Conservation (phyloP, 1,284 basidiomycete genomes). For the Amylostereum areolatum region DNA sequence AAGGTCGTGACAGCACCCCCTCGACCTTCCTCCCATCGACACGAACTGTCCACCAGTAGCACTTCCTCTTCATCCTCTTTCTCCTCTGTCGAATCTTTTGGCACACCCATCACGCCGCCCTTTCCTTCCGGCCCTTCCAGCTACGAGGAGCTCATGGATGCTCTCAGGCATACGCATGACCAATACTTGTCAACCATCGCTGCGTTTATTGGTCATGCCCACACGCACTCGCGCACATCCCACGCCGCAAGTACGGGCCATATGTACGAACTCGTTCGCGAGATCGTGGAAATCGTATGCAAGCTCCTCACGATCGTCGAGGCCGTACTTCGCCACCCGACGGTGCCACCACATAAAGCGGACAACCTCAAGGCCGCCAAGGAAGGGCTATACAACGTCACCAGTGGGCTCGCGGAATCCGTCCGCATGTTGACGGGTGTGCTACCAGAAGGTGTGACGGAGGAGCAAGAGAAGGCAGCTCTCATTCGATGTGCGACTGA, state of each 20-base stretch:
- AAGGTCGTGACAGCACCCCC: slow-evolving; percentile 6
- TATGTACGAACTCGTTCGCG: slow-evolving; percentile 89
- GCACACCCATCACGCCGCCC: slow-evolving; percentile 38
- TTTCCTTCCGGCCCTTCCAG: slow-evolving; percentile 70
- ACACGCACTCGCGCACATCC: slow-evolving; percentile 83
- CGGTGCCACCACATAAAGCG: slow-evolving; percentile 49
- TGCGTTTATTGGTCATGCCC: slow-evolving; percentile 94
- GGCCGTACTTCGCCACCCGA: slow-evolving; percentile 70
- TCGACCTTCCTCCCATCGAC: slow-evolving; percentile 10
- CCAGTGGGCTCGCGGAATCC: slow-evolving; percentile 83
- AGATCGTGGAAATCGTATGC: slow-evolving; percentile 91
- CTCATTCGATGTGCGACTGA: slow-evolving; percentile 81
- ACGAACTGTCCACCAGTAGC: slow-evolving; percentile 54
- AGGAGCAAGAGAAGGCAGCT: slow-evolving; percentile 77
- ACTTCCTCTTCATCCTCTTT: slow-evolving; percentile 61
- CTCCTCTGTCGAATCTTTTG: slow-evolving; percentile 32
- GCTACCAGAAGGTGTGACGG: slow-evolving; percentile 45
- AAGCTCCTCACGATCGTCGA: slow-evolving; percentile 91
- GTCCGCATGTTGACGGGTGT: slow-evolving; percentile 67
- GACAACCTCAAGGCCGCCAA: slow-evolving; percentile 66
- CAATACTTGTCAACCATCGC: slow-evolving; percentile 91
- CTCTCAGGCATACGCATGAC: slow-evolving; percentile 75
- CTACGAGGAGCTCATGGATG: slow-evolving; percentile 60
- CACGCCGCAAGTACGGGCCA: slow-evolving; percentile 91
- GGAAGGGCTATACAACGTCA: slow-evolving; percentile 80